Evolutionary conservation across 371 early-diverging fungal genomes (phyloP), one percentile per base, ranked within the genome.

Genomic region (Mortierella polycephala): DNA sequence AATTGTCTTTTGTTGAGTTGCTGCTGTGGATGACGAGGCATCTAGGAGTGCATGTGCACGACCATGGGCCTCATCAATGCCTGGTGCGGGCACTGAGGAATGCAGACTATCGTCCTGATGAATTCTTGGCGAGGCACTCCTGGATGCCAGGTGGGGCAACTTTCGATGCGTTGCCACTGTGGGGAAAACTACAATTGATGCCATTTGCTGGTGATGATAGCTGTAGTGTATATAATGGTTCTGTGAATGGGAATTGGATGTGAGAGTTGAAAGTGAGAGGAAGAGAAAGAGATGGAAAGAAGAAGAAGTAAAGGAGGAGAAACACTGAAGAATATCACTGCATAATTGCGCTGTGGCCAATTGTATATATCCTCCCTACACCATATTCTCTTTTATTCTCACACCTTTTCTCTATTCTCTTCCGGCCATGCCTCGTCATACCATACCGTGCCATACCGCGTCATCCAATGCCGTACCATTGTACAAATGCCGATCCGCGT

Each of bases 121-220:
- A 14, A 40, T 40, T 14, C 11, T 52, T 45, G 14, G 60, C 30
- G 41, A 23, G 41, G 58, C 50, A 7, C 41, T 20, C 30, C 58
- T 45, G 37, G 53, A 39, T 11, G 57, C 37, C 47, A 70, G 13
- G 49, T 70, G 70, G 14, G 70, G 70, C 45, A 70, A 45, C 63
- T 40, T 56, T 14, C 59, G 57, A 52, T 70, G 70, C 30, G 70
- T 64, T 4, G 70, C 70, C 7, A 63, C 64, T n/a, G 57, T 70
- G 10, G 70, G 70, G 30, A 70, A 70, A 20, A 64, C 21, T 12
- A 70, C 59, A 12, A 70, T 54, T 1, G 70, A 62, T 7, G 70
- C 70, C 70, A 70, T 69, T 18, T 37, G 42, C 40, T 52, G 20
- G 40, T 50, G 23, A 12, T 30, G 20, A 42, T 40, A 12, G 58